These are phyloP conservation scores for Colletotrichum endophyticum DNA, from an alignment of 2,329 filamentous ascomycete genomes.

Conservation along the genomic window DNA sequence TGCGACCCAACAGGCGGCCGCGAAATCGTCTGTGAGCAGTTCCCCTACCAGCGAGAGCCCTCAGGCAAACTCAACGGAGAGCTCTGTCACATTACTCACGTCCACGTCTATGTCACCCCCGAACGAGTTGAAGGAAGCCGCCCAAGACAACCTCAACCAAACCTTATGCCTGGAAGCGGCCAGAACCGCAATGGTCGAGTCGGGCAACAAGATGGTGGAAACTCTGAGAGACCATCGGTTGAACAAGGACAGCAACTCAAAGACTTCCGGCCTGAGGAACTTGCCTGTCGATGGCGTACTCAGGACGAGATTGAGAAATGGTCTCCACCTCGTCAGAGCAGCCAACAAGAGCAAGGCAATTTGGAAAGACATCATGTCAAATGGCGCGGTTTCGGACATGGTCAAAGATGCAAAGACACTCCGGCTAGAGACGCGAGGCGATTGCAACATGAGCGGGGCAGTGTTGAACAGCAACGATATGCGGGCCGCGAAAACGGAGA, in stretches of 20 bases:
- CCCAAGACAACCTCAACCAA: neutral
- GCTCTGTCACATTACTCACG: constrained; percentile 7
- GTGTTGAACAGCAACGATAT: neutral
- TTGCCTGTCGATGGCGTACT: neutral
- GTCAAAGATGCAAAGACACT: neutral
- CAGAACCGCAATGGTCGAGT: neutral
- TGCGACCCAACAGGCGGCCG: constrained; percentile 5
- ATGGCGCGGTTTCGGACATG: neutral
- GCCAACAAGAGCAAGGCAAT: neutral
- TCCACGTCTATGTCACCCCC: constrained; percentile 15
- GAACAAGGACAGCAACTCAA: neutral
- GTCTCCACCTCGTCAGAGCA: neutral
- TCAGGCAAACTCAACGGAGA: neutral
- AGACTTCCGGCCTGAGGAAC: neutral
- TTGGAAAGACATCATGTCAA: neutral
- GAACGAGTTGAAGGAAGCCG: neutral
- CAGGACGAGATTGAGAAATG: neutral
- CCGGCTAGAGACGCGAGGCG: neutral
- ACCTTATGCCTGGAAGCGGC: neutral
- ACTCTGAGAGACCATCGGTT: neutral
- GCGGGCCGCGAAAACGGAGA: neutral
- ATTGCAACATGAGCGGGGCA: neutral
- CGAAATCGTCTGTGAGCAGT: neutral
- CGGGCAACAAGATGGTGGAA: constrained; percentile 13
- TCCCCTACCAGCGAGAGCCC: neutral